phyloP scores from a whole-genome alignment of 2,329 filamentous ascomycete genomes.

The Fusarium tuaranense region DNA sequence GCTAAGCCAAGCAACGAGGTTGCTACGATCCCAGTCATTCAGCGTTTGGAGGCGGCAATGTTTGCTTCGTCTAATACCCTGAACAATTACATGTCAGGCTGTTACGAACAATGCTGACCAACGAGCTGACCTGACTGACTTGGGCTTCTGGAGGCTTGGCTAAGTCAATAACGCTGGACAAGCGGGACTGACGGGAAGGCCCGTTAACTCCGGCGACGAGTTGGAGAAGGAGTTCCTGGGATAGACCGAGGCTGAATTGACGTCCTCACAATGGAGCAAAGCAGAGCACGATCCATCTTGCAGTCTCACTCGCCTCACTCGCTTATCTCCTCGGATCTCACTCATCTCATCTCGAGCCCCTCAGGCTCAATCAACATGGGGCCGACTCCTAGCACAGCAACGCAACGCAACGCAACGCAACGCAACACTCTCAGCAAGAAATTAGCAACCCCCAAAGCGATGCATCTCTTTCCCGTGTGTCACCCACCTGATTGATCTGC shows the following conservation, averaged over 20 bases:
- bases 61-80: slow-evolving; percentile 9
- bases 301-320: slow-evolving; percentile 29
- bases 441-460: slow-evolving; percentile 24
- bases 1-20: background rate
- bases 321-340: slow-evolving; percentile 30
- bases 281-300: slow-evolving; percentile 8
- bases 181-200: slow-evolving; percentile 1
- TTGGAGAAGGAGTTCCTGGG: background rate
- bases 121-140: background rate
- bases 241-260: slow-evolving; percentile 3
- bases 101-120: background rate
- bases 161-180: slow-evolving; percentile 2
- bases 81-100: background rate
- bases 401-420: background rate
- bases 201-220: slow-evolving; percentile 1
- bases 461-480: slow-evolving; percentile 38
- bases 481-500: slow-evolving; percentile 43
- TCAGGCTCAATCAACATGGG: slow-evolving; percentile 13
- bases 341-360: background rate
- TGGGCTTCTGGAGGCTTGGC: background rate
- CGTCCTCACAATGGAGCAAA: background rate
- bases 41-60: background rate
- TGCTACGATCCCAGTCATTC: background rate
- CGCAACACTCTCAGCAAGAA: slow-evolving; percentile 28
- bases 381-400: slow-evolving; percentile 21